Evolutionary conservation across 1,284 basidiomycete genomes (phyloP), one percentile per base, ranked within the genome.

Genomic region (Tilletia indica): DNA sequence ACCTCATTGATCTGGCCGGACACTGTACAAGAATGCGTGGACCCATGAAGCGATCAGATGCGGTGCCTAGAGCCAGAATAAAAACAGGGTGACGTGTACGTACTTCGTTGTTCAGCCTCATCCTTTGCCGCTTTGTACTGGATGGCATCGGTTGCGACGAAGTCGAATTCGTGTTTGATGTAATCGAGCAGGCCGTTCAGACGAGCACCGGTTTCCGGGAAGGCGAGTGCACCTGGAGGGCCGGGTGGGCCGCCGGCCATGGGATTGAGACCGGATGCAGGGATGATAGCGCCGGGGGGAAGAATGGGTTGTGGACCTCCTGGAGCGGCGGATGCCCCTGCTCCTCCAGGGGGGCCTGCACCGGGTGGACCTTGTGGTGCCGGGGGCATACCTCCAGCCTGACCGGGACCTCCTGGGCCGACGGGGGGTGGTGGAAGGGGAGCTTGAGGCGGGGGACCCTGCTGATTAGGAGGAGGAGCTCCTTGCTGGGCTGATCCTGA

Each of bases 21-120:
- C 73, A 91, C 91, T 92, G 78, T 42, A 9, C 38, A 34, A 66
- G 25, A 19, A 9, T 54, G 25, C 6, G 19, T 54, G 51, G n/a
- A 54, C 2, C 8, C 51, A 19, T 3, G 42, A 45, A 45, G 42
- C 25, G 25, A 31, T 31, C 25, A 31, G 25, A 31, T 31, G 25
- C 25, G 25, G 25, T 31, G 25, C 25, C 25, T 31, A 31, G 1
- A 31, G 1, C 25, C 25, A 31, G 42, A 11, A 49, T 72, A 36
- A 34, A 19, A 49, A 69, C 58, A 25, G 51, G 51, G 1, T 6
- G 21, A 36, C 9, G 36, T 9, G 42, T 38, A 75, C 89, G 73
- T 77, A 94, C 94, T 88, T 87, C 94, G 93, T 19, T 88, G 87
- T 85, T 97, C 94, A 84, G 91, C 92, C 74, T 97, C 94, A 80